Evolutionary conservation across 1,284 basidiomycete species (phyloP).

Genomic region (Malassezia obtusa): DNA sequence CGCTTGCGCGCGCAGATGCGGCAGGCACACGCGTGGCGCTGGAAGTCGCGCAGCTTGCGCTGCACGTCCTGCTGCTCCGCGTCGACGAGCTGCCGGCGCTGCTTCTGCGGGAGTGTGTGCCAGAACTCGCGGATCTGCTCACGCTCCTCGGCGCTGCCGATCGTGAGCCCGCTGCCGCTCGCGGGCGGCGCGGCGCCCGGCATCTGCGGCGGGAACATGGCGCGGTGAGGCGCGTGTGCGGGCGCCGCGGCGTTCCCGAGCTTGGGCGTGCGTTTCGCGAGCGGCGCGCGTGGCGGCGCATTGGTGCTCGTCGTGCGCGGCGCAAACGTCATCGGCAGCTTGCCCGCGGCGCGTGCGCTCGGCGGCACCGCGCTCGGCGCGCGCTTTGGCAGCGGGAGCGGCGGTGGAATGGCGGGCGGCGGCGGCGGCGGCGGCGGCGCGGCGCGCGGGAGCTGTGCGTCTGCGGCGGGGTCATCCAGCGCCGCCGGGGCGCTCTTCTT

Average conservation of each 20-base stretch:
- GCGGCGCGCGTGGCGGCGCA: constrained; percentile 1
- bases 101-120: constrained; percentile 76
- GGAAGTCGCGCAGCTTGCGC: constrained; percentile 97
- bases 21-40: constrained; percentile 87
- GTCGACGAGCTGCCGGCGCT: constrained; percentile 79
- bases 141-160: constrained; percentile 77
- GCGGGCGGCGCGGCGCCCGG: constrained; percentile 17
- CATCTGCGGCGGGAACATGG: constrained; percentile 12
- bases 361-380: constrained; percentile 46
- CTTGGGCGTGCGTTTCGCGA: neutral
- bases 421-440: constrained; percentile 27
- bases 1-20: constrained; percentile 95
- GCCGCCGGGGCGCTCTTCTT: constrained; percentile 51
- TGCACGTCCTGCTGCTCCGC: constrained; percentile 95
- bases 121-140: constrained; percentile 96
- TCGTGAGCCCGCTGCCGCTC: constrained; percentile 63
- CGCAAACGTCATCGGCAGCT: constrained; percentile 58
- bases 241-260: neutral
- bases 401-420: constrained; percentile 45
- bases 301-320: constrained; percentile 15
- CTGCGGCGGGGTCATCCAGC: constrained; percentile 46
- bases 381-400: constrained; percentile 25
- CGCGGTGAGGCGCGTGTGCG: neutral
- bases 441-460: constrained; percentile 40
- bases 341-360: constrained; percentile 61